Conservation (phyloP, 1,284 basidiomycete species). For the Leccinum angustisporum region DNA sequence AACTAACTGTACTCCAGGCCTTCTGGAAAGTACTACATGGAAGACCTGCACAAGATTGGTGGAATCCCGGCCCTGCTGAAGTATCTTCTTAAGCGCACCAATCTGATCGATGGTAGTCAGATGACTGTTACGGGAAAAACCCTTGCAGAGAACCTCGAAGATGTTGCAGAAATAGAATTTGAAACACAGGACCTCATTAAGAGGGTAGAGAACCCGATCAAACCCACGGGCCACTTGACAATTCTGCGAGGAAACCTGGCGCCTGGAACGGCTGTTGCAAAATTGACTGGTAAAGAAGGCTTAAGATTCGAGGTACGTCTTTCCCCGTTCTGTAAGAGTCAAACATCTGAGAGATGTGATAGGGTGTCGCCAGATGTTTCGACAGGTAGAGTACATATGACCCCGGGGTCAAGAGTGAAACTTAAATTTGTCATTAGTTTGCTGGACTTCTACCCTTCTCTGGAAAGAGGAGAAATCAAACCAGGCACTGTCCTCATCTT, state of each 20-base stretch:
- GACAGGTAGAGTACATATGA: constrained; percentile 49
- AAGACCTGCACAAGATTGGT: constrained; percentile 90
- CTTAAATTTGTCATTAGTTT: constrained; percentile 48
- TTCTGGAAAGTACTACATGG: constrained; percentile 94
- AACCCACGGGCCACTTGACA: constrained; percentile 88
- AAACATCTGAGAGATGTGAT: constrained; percentile 2
- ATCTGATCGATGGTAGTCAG: constrained; percentile 87
- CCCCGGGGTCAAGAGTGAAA: neutral
- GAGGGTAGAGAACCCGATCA: constrained; percentile 83
- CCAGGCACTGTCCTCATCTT: constrained; percentile 86
- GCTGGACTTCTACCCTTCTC: constrained; percentile 80
- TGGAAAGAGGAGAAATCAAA: constrained; percentile 83
- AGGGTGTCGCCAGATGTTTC: constrained; percentile 77
- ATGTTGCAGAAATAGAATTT: constrained; percentile 75
- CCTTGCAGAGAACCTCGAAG: constrained; percentile 87
- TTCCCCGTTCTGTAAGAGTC: neutral
- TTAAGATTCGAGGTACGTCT: constrained; percentile 71
- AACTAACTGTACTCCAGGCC: constrained; percentile 51
- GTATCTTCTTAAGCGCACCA: constrained; percentile 85
- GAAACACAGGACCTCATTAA: constrained; percentile 83
- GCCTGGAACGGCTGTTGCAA: constrained; percentile 90
- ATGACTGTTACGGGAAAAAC: constrained; percentile 96
- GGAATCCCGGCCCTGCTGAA: constrained; percentile 83
- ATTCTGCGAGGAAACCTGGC: constrained; percentile 91
- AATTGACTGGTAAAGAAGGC: constrained; percentile 97